phyloP scores from a whole-genome alignment of 306 rosid species.

The apple (Malus domestica) region DNA sequence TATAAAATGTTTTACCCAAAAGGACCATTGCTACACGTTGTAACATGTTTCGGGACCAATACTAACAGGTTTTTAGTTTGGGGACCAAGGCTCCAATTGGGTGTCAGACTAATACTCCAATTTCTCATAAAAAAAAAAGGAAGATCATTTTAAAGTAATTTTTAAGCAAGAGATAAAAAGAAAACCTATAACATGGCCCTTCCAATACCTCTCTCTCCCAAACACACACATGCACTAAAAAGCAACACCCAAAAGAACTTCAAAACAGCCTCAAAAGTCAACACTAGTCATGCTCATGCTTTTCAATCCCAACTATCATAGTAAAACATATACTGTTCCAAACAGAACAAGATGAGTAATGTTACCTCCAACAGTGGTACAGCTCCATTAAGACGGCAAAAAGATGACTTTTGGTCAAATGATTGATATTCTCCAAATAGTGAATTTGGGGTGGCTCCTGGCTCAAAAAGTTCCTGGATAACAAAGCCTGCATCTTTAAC shows the following conservation, averaged over 20 bases:
- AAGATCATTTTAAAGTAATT: not conserved
- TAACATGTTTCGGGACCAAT: not conserved
- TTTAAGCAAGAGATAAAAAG: not conserved
- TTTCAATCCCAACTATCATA: not conserved
- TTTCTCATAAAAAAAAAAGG: not conserved
- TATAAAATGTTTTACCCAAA: no score
- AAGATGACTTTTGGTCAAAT: constrained; percentile 50
- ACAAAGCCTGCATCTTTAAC: constrained; percentile 59
- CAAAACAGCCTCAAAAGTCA: not conserved
- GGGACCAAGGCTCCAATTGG: not conserved
- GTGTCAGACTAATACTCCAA: no score
- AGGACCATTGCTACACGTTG: not conserved
- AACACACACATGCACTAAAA: not conserved
- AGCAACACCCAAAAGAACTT: not conserved
- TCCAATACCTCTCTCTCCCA: not conserved
- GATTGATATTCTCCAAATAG: constrained; percentile 52
- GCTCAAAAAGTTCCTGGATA: constrained; percentile 67
- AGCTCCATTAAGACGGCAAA: constrained; percentile 38
- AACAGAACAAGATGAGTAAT: not conserved
- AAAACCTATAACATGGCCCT: not conserved
- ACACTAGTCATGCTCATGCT: not conserved
- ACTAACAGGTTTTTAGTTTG: not conserved
- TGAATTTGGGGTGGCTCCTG: constrained; percentile 53
- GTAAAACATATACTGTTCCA: not conserved
- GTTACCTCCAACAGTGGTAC: constrained; percentile 47